Percentiles rank a stretch among this genome's conserved stretches.
Evolutionary conservation across 345 rosid species (phyloP).

Genomic region (Cardiospermum halicacabum): DNA sequence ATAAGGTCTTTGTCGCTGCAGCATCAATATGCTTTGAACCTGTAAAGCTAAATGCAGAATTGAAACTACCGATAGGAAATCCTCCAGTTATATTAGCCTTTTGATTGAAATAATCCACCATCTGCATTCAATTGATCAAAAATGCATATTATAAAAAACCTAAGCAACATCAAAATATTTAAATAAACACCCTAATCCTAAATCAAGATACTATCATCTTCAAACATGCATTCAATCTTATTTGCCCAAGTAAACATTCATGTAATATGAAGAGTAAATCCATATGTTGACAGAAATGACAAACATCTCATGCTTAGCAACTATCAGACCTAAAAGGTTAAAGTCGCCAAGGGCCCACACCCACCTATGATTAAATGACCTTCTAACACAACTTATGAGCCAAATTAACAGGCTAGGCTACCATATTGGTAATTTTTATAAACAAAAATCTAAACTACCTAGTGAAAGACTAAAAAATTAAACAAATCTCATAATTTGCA

Average conservation of each 20-base stretch:
- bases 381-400: too few relatives aligned
- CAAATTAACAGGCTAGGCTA: too few relatives aligned
- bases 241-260: background rate
- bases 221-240: background rate
- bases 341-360: too few relatives aligned
- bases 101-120: slow-evolving; percentile 55
- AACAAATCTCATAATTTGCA: background rate
- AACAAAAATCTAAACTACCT: too few relatives aligned
- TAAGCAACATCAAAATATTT: background rate
- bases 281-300: background rate
- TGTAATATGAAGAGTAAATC: background rate
- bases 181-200: background rate
- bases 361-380: too few relatives aligned
- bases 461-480: too few relatives aligned
- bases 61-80: slow-evolving; percentile 60
- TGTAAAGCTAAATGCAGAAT: slow-evolving; percentile 60
- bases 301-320: background rate
- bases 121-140: slow-evolving; percentile 32
- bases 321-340: too few relatives aligned
- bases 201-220: background rate
- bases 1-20: slow-evolving; percentile 52
- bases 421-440: too few relatives aligned
- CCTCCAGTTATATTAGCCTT: slow-evolving; percentile 46
- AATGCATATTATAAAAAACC: slow-evolving; percentile 7
- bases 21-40: slow-evolving; percentile 54